phyloP scores from a whole-genome alignment of 1,139 yeast genomes.

The Yamadazyma sp. region DNA sequence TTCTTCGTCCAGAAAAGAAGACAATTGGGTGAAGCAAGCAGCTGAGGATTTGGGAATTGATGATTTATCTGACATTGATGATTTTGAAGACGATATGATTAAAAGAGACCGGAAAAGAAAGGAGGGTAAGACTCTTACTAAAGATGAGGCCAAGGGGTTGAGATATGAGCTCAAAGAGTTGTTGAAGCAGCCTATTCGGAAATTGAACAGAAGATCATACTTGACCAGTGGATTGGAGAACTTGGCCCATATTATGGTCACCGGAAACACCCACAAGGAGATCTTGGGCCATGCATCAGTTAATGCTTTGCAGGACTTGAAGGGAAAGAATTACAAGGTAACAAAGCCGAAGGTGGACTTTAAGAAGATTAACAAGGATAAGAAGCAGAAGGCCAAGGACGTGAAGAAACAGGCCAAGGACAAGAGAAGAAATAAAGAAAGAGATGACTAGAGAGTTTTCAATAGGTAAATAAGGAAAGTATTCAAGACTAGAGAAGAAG shows the following conservation, averaged over 20 bases:
- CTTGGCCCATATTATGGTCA: constrained; percentile 78
- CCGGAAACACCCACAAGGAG: constrained; percentile 67
- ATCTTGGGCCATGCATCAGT: constrained; percentile 70
- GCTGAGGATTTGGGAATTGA: constrained; percentile 92
- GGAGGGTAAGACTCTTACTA: constrained; percentile 53
- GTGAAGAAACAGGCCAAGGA: not conserved
- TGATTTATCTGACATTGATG: constrained; percentile 56
- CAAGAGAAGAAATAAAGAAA: not conserved
- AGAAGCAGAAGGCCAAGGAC: constrained; percentile 9
- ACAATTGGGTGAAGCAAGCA: constrained; percentile 82
- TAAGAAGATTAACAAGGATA: constrained; percentile 10
- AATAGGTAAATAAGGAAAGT: not conserved
- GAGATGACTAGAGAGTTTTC: not conserved
- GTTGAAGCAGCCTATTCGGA: constrained; percentile 60
- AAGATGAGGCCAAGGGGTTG: constrained; percentile 47
- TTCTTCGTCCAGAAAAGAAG: constrained; percentile 65
- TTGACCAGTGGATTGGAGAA: constrained; percentile 83
- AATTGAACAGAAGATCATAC: constrained; percentile 70
- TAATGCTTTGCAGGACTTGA: constrained; percentile 71
- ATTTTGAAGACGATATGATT: constrained; percentile 63
- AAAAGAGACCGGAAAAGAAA: constrained; percentile 64
- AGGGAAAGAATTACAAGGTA: constrained; percentile 24
- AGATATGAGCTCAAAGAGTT: constrained; percentile 58
- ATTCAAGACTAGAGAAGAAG: too few relatives aligned
- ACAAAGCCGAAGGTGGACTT: constrained; percentile 4